These are phyloP conservation scores for Aspergillus amoenus DNA, from an alignment of 2,329 filamentous ascomycete genomes.

Conservation along the genomic window DNA sequence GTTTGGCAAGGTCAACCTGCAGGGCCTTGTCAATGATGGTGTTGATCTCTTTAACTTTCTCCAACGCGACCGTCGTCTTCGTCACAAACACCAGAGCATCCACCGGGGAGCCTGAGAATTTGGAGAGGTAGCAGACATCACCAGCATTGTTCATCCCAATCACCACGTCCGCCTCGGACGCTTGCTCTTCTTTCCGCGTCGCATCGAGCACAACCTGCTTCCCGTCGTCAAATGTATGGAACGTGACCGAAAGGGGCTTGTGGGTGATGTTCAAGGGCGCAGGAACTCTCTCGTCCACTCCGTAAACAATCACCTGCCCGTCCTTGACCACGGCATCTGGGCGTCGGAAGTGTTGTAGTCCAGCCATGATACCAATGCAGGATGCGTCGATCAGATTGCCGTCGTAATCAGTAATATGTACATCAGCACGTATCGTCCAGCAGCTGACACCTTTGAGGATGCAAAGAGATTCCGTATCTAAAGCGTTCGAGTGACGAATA, in stretches of 20 bases:
- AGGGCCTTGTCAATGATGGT: slow-evolving; percentile 70
- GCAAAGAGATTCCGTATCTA: slow-evolving; percentile 94
- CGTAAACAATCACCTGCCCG: slow-evolving; percentile 81
- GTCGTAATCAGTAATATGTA: slow-evolving; percentile 88
- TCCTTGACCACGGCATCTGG: slow-evolving; percentile 86
- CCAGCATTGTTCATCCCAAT: slow-evolving; percentile 87
- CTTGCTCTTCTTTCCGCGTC: slow-evolving; percentile 51
- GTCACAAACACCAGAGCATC: slow-evolving; percentile 76
- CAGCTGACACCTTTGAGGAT: slow-evolving; percentile 87
- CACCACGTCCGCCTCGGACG: slow-evolving; percentile 66
- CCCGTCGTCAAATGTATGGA: slow-evolving; percentile 69
- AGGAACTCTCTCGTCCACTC: slow-evolving; percentile 79
- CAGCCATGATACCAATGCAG: slow-evolving; percentile 83
- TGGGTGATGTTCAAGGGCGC: slow-evolving; percentile 89
- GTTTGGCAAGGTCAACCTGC: slow-evolving; percentile 69
- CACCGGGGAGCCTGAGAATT: slow-evolving; percentile 79
- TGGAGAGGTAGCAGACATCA: slow-evolving; percentile 87
- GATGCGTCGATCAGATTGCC: slow-evolving; percentile 84
- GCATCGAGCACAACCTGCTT: slow-evolving; percentile 46
- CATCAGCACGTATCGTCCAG: slow-evolving; percentile 86
- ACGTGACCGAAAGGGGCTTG: slow-evolving; percentile 86
- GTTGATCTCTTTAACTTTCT: slow-evolving; percentile 78
- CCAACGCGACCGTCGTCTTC: slow-evolving; percentile 71
- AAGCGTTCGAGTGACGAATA: slow-evolving; percentile 82
- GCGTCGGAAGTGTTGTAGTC: slow-evolving; percentile 84